phyloP scores from a whole-genome alignment of 306 rosid genomes.

The Castanea crenata region DNA sequence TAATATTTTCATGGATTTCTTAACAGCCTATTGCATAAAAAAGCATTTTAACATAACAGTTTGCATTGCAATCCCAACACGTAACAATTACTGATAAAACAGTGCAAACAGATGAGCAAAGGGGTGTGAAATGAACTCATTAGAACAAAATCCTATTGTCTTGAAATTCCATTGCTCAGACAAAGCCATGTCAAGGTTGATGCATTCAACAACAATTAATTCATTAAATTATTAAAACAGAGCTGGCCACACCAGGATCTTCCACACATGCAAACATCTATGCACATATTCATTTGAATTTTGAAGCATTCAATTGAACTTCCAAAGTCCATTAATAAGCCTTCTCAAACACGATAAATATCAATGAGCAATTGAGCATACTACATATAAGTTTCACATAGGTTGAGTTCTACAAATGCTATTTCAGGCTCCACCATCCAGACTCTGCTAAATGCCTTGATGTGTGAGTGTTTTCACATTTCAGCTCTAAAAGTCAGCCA shows the following conservation, averaged over 20 bases:
- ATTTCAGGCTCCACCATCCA: constrained; percentile 99
- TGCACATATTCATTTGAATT: not conserved
- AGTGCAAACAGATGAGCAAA: not conserved
- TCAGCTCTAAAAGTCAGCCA: constrained; percentile 91
- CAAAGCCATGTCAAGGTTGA: not conserved
- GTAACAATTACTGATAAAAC: not conserved
- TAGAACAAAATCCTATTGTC: not conserved
- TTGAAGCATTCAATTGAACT: not conserved
- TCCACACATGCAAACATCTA: not conserved
- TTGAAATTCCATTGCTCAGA: not conserved
- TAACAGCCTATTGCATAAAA: no score
- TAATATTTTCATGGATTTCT: not conserved
- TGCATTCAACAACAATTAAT: not conserved
- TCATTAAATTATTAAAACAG: not conserved
- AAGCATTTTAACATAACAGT: no score
- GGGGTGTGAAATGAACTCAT: not conserved
- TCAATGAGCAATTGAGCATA: not conserved
- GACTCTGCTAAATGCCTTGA: constrained; percentile 97
- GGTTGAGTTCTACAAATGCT: constrained; percentile 92
- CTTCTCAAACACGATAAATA: not conserved
- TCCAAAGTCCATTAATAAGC: not conserved
- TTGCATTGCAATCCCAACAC: not conserved
- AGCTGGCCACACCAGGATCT: not conserved
- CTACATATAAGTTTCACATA: constrained; percentile 19
- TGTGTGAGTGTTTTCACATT: constrained; percentile 79